Evolutionary conservation across 2,329 filamentous ascomycete species (phyloP).

Genomic region (Teratosphaeria gauchensis): DNA sequence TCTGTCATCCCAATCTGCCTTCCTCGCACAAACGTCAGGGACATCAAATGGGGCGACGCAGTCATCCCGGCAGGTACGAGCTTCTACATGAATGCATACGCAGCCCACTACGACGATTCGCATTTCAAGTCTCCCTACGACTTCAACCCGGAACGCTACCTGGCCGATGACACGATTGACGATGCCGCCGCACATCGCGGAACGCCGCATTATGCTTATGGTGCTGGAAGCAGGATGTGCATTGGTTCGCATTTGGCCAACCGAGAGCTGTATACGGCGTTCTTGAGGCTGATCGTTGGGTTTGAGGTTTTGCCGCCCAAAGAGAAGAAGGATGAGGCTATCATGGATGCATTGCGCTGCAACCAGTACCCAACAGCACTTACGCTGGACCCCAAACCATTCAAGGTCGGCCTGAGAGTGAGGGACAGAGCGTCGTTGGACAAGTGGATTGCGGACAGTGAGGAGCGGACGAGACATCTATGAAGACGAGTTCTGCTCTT

Average conservation of each 20-base stretch:
- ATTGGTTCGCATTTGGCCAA: slow-evolving; percentile 32
- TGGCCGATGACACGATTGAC: slow-evolving; percentile 42
- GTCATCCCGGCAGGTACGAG: slow-evolving; percentile 65
- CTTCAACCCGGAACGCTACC: slow-evolving; percentile 63
- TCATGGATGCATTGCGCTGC: slow-evolving; percentile 37
- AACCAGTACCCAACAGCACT: slow-evolving; percentile 39
- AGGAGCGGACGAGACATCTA: slow-evolving; percentile 31
- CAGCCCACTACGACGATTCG: slow-evolving; percentile 59
- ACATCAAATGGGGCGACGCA: slow-evolving; percentile 58
- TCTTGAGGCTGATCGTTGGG: slow-evolving; percentile 38
- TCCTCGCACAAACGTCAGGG: slow-evolving; percentile 61
- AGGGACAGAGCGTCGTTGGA: slow-evolving; percentile 33
- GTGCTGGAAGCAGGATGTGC: slow-evolving; percentile 34
- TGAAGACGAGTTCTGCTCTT: no score
- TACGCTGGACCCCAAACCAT: slow-evolving; percentile 42
- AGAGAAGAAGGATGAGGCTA: slow-evolving; percentile 30
- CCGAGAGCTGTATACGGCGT: slow-evolving; percentile 36
- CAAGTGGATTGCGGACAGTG: slow-evolving; percentile 38
- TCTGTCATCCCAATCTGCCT: slow-evolving; percentile 72
- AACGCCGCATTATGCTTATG: slow-evolving; percentile 41
- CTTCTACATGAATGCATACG: slow-evolving; percentile 73
- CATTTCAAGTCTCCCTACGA: slow-evolving; percentile 56
- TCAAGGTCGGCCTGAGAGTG: slow-evolving; percentile 40
- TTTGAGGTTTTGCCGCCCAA: slow-evolving; percentile 37
- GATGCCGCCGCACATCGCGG: slow-evolving; percentile 29